Evolutionary conservation across 192 early-diverging fungal species (phyloP).

Genomic region (Gigaspora rosea): DNA sequence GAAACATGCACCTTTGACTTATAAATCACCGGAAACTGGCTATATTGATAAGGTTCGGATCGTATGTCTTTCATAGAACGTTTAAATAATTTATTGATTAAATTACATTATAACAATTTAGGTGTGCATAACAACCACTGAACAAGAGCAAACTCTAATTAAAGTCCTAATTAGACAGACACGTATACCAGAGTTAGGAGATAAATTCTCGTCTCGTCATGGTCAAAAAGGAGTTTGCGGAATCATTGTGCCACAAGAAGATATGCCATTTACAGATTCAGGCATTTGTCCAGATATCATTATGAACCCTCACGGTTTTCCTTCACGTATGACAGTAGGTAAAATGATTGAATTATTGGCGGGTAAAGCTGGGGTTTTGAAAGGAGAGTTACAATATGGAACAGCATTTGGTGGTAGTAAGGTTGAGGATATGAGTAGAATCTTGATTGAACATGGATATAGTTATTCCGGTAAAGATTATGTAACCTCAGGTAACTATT

Average conservation of each 20-base stretch:
- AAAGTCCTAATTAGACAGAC: constrained; percentile 92
- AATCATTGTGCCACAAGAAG: constrained; percentile 95
- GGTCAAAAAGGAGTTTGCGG: constrained; percentile 98
- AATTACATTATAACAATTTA: neutral
- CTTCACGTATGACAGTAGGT: constrained; percentile 98
- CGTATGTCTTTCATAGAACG: no score
- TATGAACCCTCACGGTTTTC: constrained; percentile 99
- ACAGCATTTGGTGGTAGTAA: constrained; percentile 94
- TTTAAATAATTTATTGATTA: no score
- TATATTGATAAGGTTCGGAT: constrained; percentile 87
- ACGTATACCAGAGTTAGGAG: constrained; percentile 92
- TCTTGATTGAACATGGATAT: constrained; percentile 90
- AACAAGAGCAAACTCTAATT: constrained; percentile 88
- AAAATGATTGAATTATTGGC: constrained; percentile 98
- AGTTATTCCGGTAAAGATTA: constrained; percentile 98
- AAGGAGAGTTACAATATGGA: constrained; percentile 91
- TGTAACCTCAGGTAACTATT: constrained; percentile 74
- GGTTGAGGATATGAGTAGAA: constrained; percentile 94
- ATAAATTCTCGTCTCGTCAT: constrained; percentile 98
- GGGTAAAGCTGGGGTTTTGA: constrained; percentile 92
- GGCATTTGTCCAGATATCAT: constrained; percentile 95
- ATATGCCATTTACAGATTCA: constrained; percentile 94
- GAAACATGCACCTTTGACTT: constrained; percentile 71
- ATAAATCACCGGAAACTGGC: constrained; percentile 88
- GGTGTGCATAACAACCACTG: constrained; percentile 76